phyloP scores from a whole-genome alignment of 164 flowering plant genomes.

The Magnolia kwangsiensis region DNA sequence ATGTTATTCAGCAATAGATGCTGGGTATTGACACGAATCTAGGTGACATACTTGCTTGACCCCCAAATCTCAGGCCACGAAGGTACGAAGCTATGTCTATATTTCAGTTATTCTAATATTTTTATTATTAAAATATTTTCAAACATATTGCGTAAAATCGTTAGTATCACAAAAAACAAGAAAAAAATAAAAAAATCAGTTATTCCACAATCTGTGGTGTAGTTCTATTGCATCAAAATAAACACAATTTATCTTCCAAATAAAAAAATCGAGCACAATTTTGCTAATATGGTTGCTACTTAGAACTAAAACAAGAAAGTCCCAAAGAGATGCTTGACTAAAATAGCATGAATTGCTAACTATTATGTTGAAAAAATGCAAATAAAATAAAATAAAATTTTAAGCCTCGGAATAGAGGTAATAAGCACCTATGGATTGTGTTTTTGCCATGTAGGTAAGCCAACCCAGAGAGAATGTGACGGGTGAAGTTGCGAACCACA shows the following conservation, averaged over 20 bases:
- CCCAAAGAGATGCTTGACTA: background rate
- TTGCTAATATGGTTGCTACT: background rate
- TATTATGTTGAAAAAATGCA: background rate
- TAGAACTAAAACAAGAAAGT: background rate
- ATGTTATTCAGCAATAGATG: too few species aligned
- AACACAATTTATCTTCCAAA: background rate
- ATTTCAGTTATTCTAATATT: too few species aligned
- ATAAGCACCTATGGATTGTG: slow-evolving; percentile 77
- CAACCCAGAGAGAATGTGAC: slow-evolving; percentile 86
- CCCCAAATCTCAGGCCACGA: too few species aligned
- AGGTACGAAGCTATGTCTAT: too few species aligned
- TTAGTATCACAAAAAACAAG: too few species aligned
- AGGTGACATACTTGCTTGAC: too few species aligned
- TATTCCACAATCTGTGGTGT: too few species aligned
- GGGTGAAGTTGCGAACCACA: slow-evolving; percentile 83
- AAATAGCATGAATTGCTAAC: background rate
- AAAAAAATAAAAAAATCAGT: too few species aligned
- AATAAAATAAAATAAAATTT: background rate
- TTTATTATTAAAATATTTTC: too few species aligned
- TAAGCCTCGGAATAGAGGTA: background rate
- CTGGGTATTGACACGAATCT: too few species aligned
- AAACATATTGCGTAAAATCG: too few species aligned
- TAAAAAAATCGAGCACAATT: background rate
- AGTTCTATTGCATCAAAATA: too few species aligned
- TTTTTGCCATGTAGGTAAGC: slow-evolving; percentile 84